These are phyloP conservation scores for Epichloe brachyelytri DNA, from an alignment of 2,329 filamentous ascomycete species.

Conservation along the genomic window DNA sequence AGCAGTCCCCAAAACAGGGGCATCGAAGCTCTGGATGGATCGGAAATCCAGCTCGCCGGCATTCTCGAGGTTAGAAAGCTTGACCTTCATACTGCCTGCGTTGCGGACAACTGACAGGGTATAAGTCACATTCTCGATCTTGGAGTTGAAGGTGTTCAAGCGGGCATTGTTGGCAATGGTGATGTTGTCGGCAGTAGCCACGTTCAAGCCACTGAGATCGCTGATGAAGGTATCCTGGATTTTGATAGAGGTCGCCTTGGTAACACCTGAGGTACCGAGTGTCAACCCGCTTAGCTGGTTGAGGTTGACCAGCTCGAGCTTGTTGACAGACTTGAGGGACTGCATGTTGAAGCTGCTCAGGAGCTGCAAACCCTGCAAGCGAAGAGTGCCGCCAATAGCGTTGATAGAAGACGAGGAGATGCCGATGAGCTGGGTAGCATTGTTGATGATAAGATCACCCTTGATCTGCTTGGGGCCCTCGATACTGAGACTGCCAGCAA, in stretches of 20 bases:
- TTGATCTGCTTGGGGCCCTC: constrained; percentile 44
- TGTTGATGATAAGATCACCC: constrained; percentile 49
- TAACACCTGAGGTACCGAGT: constrained; percentile 44
- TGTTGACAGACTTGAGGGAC: constrained; percentile 49
- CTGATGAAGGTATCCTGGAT: constrained; percentile 81
- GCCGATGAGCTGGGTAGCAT: constrained; percentile 42
- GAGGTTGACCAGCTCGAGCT: constrained; percentile 61
- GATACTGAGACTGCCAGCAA: constrained; percentile 47
- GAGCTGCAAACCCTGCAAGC: constrained; percentile 52
- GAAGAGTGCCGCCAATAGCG: constrained; percentile 57
- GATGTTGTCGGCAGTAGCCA: constrained; percentile 58
- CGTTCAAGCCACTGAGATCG: constrained; percentile 67
- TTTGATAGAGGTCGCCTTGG: constrained; percentile 51
- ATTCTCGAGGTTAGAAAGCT: constrained; percentile 65
- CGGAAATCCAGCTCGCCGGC: constrained; percentile 40
- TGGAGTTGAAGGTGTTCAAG: constrained; percentile 62
- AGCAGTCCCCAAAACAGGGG: constrained; percentile 60
- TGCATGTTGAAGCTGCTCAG: constrained; percentile 57
- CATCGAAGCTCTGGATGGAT: constrained; percentile 61
- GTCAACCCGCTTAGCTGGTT: constrained; percentile 39
- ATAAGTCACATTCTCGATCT: constrained; percentile 62
- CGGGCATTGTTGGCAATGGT: constrained; percentile 85
- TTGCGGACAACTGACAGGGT: constrained; percentile 69
- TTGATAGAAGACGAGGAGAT: constrained; percentile 49
- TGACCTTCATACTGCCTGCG: constrained; percentile 55